Conservation (phyloP, 148 eudicot species). For the Rhododendron kiyosumense region DNA sequence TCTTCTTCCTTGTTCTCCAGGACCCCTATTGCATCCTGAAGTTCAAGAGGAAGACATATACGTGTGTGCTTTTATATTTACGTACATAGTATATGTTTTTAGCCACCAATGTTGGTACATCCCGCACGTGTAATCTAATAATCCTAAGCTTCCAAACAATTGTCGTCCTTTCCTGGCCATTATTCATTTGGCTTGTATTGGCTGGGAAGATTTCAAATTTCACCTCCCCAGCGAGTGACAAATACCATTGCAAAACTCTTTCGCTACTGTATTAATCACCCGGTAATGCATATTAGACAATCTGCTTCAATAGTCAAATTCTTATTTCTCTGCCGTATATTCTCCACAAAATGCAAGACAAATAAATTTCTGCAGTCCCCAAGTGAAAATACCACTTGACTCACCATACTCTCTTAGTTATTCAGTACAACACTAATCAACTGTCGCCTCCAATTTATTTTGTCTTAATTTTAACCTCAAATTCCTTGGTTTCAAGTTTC, state of each 20-base stretch:
- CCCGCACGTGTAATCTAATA: background rate
- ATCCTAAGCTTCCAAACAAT: background rate
- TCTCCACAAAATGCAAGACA: no score
- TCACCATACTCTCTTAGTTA: background rate
- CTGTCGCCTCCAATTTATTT: background rate
- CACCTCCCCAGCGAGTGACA: background rate
- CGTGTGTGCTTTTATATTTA: background rate
- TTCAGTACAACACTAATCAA: background rate
- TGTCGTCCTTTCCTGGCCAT: background rate
- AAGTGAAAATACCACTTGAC: background rate
- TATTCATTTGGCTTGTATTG: background rate
- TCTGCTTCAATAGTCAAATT: background rate
- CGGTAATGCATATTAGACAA: background rate
- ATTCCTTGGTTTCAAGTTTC: background rate
- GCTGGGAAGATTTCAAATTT: background rate
- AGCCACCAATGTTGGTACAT: background rate
- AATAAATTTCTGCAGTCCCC: background rate
- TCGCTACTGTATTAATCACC: no score
- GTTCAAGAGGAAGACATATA: background rate
- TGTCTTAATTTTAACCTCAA: background rate
- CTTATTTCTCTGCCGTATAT: no score
- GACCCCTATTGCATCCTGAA: background rate
- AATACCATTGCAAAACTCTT: background rate
- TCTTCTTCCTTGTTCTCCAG: background rate
- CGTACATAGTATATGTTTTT: background rate